A percentile compares a stretch with the other conserved stretches of the same genome.
Evolutionary conservation across 495 filamentous ascomycete species (phyloP).

Genomic region (Cercophora samala): DNA sequence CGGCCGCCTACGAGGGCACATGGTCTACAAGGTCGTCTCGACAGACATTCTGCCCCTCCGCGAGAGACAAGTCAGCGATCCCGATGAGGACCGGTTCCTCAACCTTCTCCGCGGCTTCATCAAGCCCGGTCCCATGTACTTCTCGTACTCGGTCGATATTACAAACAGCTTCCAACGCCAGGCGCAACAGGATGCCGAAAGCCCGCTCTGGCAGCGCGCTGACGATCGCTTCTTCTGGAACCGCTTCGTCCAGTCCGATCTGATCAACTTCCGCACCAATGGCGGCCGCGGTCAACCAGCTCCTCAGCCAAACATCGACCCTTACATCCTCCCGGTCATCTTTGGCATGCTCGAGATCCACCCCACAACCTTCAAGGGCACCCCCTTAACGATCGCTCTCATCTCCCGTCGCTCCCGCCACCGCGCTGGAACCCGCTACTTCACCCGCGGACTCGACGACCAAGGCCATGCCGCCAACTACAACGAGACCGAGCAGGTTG

Average conservation of each 20-base stretch:
- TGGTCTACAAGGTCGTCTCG: conserved; percentile 84
- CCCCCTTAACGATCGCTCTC: conserved; percentile 76
- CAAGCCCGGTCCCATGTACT: conserved; percentile 88
- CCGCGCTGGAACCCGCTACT: conserved; percentile 86
- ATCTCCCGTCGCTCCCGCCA: conserved; percentile 85
- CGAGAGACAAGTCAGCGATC: conserved; percentile 84
- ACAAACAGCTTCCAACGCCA: conserved; percentile 96
- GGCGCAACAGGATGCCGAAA: conserved; percentile 60
- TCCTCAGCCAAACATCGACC: conserved; percentile 74
- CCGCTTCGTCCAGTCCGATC: conserved; percentile 80
- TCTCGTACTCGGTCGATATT: conserved; percentile 92
- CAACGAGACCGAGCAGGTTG: conserved; percentile 93
- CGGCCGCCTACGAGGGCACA: conserved; percentile 85
- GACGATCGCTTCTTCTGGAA: conserved; percentile 99
- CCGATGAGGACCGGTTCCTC: conserved; percentile 89
- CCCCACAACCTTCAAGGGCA: conserved; percentile 74
- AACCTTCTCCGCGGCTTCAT: conserved; percentile 72
- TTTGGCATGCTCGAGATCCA: conserved; percentile 90
- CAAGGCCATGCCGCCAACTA: conserved; percentile 93
- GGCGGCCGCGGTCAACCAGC: conserved; percentile 55
- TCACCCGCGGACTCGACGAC: conserved; percentile 89
- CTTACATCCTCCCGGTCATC: conserved; percentile 91
- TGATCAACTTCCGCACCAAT: conserved; percentile 74
- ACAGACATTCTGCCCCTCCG: conserved; percentile 94
- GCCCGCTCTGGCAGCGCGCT: conserved; percentile 84